Percentiles rank a stretch among this genome's conserved stretches.
These are phyloP conservation scores for Candida vaughaniae DNA, from an alignment of 805 yeast genomes.

Conservation along the genomic window DNA sequence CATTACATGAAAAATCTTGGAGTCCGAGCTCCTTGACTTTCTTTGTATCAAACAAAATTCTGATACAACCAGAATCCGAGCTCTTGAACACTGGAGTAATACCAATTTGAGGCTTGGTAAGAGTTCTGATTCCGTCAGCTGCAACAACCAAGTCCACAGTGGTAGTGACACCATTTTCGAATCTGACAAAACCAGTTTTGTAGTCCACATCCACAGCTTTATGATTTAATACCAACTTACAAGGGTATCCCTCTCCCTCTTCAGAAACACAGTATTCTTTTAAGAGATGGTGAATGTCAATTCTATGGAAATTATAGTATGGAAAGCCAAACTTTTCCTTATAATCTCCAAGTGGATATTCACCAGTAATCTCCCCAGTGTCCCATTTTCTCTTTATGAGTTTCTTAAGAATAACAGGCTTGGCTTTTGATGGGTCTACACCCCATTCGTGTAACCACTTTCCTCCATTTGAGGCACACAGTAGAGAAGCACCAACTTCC, in stretches of 20 bases:
- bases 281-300: constrained; percentile 23
- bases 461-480: constrained; percentile 31
- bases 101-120: constrained; percentile 14
- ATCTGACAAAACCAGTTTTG: constrained; percentile 20
- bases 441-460: constrained; percentile 24
- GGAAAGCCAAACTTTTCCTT: constrained; percentile 24
- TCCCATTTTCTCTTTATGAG: constrained; percentile 23
- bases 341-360: constrained; percentile 26
- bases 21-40: constrained; percentile 15
- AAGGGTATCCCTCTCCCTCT: constrained; percentile 21
- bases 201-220: constrained; percentile 17
- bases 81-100: constrained; percentile 11
- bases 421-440: constrained; percentile 19
- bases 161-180: constrained; percentile 22
- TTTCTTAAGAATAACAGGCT: constrained; percentile 22
- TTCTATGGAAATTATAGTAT: constrained; percentile 26
- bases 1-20: constrained; percentile 17
- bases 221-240: constrained; percentile 17
- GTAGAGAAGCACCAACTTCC: constrained; percentile 29
- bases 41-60: constrained; percentile 15
- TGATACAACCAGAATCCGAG: constrained; percentile 17
- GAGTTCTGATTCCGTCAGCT: constrained; percentile 30
- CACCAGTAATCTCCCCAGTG: constrained; percentile 20
- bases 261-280: constrained; percentile 17
- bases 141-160: constrained; percentile 26